Percentiles rank a stretch among this genome's conserved stretches.
Evolutionary conservation across 352 stramenopile genomes (phyloP).

Genomic region (Phytopythium litorale): DNA sequence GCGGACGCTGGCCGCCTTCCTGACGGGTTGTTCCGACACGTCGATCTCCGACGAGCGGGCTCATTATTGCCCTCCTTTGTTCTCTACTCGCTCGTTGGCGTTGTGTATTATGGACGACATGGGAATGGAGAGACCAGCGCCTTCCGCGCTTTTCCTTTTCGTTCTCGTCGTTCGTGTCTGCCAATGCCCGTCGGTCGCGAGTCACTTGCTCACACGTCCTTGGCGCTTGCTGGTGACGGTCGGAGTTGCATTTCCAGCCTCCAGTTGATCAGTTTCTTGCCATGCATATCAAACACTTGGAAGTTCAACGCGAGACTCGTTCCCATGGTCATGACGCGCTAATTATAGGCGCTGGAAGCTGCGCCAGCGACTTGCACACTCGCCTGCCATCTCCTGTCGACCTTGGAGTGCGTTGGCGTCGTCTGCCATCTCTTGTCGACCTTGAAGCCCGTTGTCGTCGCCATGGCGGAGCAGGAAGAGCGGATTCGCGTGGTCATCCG

Average conservation of each 20-base stretch:
- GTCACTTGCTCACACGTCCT: background rate
- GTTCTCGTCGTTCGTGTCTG: background rate
- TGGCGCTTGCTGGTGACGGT: background rate
- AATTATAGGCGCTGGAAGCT: background rate
- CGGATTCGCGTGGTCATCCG: slow-evolving; percentile 67
- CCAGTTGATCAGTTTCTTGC: background rate
- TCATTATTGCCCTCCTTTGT: background rate
- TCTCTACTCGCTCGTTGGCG: background rate
- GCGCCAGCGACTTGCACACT: no score
- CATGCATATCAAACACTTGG: background rate
- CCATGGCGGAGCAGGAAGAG: slow-evolving; percentile 50
- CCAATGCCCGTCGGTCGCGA: background rate
- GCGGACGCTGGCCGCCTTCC: background rate
- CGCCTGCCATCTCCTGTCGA: background rate
- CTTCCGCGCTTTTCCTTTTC: background rate
- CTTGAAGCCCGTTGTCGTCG: background rate
- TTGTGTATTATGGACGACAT: background rate
- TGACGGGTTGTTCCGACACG: background rate
- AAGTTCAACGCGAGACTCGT: background rate
- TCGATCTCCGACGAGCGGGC: background rate
- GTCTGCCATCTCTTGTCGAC: background rate
- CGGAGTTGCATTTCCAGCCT: background rate
- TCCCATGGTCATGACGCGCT: background rate
- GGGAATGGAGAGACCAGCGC: slow-evolving; percentile 1
- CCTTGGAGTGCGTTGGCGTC: background rate